These are phyloP conservation scores for Fusarium aywerte DNA, from an alignment of 2,329 filamentous ascomycete genomes.

Conservation along the genomic window DNA sequence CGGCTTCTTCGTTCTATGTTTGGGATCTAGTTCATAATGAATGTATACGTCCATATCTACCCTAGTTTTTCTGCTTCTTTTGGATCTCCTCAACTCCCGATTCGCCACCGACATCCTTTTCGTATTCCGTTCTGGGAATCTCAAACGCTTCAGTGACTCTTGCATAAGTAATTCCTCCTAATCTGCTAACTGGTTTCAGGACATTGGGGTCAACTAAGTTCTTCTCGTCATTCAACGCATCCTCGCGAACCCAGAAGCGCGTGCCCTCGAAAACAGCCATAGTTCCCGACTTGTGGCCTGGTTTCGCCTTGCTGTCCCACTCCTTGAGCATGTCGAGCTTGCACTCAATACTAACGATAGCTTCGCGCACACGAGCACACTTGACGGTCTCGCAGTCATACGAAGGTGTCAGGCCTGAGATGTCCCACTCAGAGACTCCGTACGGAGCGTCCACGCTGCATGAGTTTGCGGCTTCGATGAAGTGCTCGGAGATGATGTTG, in stretches of 20 bases:
- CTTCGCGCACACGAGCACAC: slow-evolving; percentile 80
- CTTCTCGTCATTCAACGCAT: slow-evolving; percentile 82
- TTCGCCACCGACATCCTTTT: slow-evolving; percentile 61
- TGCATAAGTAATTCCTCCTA: slow-evolving; percentile 89
- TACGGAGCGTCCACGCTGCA: slow-evolving; percentile 81
- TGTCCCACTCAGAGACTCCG: slow-evolving; percentile 80
- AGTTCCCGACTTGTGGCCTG: slow-evolving; percentile 79
- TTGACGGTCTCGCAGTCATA: slow-evolving; percentile 72
- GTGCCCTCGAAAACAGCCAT: slow-evolving; percentile 84
- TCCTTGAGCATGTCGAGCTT: slow-evolving; percentile 79
- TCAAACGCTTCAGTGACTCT: slow-evolving; percentile 77
- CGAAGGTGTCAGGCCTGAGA: slow-evolving; percentile 79
- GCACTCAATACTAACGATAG: slow-evolving; percentile 84
- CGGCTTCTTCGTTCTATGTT: slow-evolving; percentile 17
- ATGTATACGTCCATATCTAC: slow-evolving; percentile 14
- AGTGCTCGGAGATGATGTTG: slow-evolving; percentile 88
- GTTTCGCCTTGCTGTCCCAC: slow-evolving; percentile 76
- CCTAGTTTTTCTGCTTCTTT: slow-evolving; percentile 35
- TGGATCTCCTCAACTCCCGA: slow-evolving; percentile 67
- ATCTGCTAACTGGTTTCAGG: slow-evolving; percentile 77
- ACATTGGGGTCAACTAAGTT: slow-evolving; percentile 80
- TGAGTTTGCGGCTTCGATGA: slow-evolving; percentile 88
- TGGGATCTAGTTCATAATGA: slow-evolving; percentile 8
- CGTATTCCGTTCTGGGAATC: slow-evolving; percentile 71
- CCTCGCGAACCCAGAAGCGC: slow-evolving; percentile 88